Base-by-base conservation (phyloP, 208 protist species). In the Crithidia mellificae region DNA sequence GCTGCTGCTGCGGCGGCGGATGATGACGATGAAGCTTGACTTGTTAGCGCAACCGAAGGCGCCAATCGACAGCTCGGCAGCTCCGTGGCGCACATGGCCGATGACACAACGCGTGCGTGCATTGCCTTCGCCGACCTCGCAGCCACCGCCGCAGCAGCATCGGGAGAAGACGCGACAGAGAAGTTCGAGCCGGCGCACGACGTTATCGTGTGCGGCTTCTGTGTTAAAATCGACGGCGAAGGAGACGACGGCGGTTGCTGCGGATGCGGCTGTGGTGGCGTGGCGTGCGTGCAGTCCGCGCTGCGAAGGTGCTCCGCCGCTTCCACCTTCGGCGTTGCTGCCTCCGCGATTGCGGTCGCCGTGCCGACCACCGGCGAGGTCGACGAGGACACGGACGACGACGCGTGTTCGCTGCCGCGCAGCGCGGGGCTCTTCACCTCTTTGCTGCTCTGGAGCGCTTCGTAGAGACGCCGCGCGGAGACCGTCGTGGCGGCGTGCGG, bases 391-490 rank as follows among this genome's bases (percentile, higher is more conserved):
- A n/a, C n/a, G n/a, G n/a, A n/a, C n/a, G n/a, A n/a, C n/a, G n/a
- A n/a, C n/a, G n/a, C n/a, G n/a, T n/a, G n/a, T n/a, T n/a, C n/a
- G n/a, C n/a, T n/a, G n/a, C n/a, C 46, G 11, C 34, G 22, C 46
- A 51, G 29, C 20, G 46, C 6, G 6, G 53, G 53, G 14, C 53
- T 29, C 12, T 51, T 51, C 27, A 12, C 17, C 22, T 5, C 7
- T n/a, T 38, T 64, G 30, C 58, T 64, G 44, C n/a, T 27, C n/a
- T 41, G 17, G 30, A 64, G 30, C 14, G 58, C 58, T 11, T 51
- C 44, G 43, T 64, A 53, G 3, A 64, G 44, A 1, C 58, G 58
- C n/a, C 58, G 58, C 1, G 58, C 24, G 3, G 58, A 64, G 19
- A 47, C 44, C 5, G 30, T 64, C 1, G 22, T 51, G 12, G 58